phyloP scores from a whole-genome alignment of 164 flowering plant genomes.

The Kalanchoe fedtschenkoi region DNA sequence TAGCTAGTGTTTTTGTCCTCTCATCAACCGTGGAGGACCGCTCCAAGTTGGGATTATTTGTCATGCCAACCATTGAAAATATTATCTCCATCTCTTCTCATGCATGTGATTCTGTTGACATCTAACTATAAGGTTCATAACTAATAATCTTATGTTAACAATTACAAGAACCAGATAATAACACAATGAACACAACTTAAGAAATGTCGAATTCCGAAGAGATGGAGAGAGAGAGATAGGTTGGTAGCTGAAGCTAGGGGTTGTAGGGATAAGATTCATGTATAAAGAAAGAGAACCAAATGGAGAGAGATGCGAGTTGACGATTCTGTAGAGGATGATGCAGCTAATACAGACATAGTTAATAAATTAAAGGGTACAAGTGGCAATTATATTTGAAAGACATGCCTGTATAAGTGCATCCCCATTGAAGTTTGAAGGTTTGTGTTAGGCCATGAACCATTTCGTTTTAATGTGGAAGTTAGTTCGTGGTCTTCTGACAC shows the following conservation, averaged over 20 bases:
- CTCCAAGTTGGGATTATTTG: neutral
- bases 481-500: too few species aligned
- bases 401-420: neutral
- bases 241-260: neutral
- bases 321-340: neutral
- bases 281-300: neutral
- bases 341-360: too few species aligned
- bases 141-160: neutral
- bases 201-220: too few species aligned
- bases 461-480: too few species aligned
- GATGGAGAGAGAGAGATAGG: neutral
- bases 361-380: neutral
- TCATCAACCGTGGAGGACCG: neutral
- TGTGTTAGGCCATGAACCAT: too few species aligned
- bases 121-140: too few species aligned
- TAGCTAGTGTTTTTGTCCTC: neutral
- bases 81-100: neutral
- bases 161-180: neutral
- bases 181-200: neutral
- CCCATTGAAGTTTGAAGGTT: too few species aligned
- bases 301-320: neutral
- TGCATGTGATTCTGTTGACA: neutral
- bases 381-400: neutral
- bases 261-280: neutral
- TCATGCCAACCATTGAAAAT: neutral